Evolutionary conservation across 345 rosid species (phyloP).

Genomic region (Bruguiera sexangula): DNA sequence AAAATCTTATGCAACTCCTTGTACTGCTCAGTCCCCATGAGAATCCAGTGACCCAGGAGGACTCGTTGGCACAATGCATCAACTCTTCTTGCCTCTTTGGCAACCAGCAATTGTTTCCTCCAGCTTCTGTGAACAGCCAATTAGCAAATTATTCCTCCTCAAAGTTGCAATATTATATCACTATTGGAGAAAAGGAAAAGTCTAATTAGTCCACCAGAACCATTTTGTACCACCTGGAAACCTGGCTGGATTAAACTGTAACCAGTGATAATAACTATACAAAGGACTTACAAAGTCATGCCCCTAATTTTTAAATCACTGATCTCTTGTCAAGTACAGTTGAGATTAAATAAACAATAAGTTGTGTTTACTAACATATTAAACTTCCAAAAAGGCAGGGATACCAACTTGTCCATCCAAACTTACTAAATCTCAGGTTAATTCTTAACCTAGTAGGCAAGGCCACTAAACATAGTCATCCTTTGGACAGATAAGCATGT

Average conservation of each 20-base stretch:
- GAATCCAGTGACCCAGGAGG: slow-evolving; percentile 52
- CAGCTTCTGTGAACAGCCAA: slow-evolving; percentile 37
- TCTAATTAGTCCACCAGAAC: slow-evolving; percentile 1
- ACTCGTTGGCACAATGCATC: slow-evolving; percentile 68
- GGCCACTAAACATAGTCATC: neutral
- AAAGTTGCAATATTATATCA: neutral
- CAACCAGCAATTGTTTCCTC: slow-evolving; percentile 66
- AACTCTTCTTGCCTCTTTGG: slow-evolving; percentile 81
- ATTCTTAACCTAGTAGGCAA: neutral
- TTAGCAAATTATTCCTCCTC: neutral
- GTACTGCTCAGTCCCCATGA: slow-evolving; percentile 44
- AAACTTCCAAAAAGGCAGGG: neutral
- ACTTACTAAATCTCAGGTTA: neutral
- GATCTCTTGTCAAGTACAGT: too few species aligned
- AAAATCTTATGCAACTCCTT: slow-evolving; percentile 39
- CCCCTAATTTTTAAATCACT: too few species aligned
- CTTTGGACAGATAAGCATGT: neutral
- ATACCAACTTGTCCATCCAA: neutral
- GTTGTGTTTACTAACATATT: neutral
- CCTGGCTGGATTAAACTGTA: neutral
- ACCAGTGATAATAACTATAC: neutral
- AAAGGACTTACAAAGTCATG: too few species aligned
- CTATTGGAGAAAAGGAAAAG: neutral
- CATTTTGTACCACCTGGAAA: neutral
- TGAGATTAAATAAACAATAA: neutral